Evolutionary conservation across 352 stramenopile genomes (phyloP), one percentile per base, ranked within the genome.

Genomic region (Globisporangium cederbergense): DNA sequence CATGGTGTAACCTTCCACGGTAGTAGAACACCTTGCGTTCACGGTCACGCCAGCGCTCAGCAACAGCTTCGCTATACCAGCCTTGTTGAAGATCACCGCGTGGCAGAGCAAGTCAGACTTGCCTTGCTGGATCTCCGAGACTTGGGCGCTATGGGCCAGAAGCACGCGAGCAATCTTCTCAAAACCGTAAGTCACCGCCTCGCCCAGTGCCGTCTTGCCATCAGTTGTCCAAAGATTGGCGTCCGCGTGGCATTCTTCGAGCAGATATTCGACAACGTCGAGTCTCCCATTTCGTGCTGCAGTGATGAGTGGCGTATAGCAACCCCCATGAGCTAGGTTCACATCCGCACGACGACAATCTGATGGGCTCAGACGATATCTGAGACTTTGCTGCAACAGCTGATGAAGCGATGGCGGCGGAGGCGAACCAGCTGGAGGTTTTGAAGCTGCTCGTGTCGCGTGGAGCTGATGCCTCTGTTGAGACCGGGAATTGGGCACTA

Each of bases 261-360:
- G 49, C 36, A 58, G 28, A 25, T 59, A 58, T 38, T 42, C 36
- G 38, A 65, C 36, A 30, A 65, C 20, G 10, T 50, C 14, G 1
- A 40, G 6, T 20, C 18, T 28, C 8, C 59, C 8, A 4, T 43
- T 28, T 2, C 34, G 20, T 3, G 49, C 49, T 9, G 49, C 59
- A 2, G 22, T 46, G 34, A 52, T 42, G 11, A 65, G 36, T 36
- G 49, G 49, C 16, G 22, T 38, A 14, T 38, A 14, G 36, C 50
- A 2, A 36, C 45, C 36, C 36, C 32, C 49, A 2, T 36, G 47
- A 4, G 50, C 52, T 9, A 20, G 18, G 13, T 43, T 52, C 59
- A 45, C 30, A 8, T 58, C 11, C 2, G 49, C 36, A 28, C 25
- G 25, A 28, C 25, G 25, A 28, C 25, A 28, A 2, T 28, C 25